Percentiles rank a stretch among this genome's conserved stretches.
These are phyloP conservation scores for Neonectria coccinea DNA, from an alignment of 2,329 filamentous ascomycete species.

Conservation along the genomic window DNA sequence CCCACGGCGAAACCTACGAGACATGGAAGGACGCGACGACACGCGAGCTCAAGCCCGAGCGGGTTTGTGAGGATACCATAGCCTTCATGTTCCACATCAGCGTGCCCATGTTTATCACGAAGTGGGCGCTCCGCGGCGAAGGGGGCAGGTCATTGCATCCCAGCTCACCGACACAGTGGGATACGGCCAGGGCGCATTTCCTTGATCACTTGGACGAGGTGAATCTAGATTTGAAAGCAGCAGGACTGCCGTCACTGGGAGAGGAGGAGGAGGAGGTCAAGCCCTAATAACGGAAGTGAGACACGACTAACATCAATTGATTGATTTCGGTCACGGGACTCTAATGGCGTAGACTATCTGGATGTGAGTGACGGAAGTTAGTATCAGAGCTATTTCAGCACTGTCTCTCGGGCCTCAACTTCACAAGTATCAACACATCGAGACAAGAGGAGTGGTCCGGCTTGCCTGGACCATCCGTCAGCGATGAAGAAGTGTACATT, in stretches of 20 bases:
- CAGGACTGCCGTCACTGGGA: slow-evolving; percentile 23
- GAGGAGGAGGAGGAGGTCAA: neutral
- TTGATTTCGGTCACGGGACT: neutral
- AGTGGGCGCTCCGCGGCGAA: slow-evolving; percentile 67
- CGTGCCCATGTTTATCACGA: slow-evolving; percentile 75
- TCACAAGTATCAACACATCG: neutral
- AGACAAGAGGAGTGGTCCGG: too few species aligned
- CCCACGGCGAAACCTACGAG: slow-evolving; percentile 46
- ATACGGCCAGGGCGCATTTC: slow-evolving; percentile 43
- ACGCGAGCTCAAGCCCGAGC: slow-evolving; percentile 62
- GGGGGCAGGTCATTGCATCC: slow-evolving; percentile 35
- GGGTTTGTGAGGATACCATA: slow-evolving; percentile 69
- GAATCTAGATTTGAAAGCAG: slow-evolving; percentile 37
- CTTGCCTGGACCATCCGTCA: neutral
- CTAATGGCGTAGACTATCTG: too few species aligned
- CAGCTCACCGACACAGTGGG: slow-evolving; percentile 38
- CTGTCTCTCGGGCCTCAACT: too few species aligned
- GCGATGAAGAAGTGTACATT: neutral
- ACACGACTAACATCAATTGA: neutral
- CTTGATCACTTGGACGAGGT: slow-evolving; percentile 45
- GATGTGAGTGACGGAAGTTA: too few species aligned
- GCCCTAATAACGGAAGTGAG: slow-evolving; percentile 6
- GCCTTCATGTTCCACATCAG: slow-evolving; percentile 76
- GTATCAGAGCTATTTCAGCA: too few species aligned
- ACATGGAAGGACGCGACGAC: slow-evolving; percentile 63